Evolutionary conservation across 768 basidiomycete species (phyloP), one percentile per base, ranked within the genome.

Genomic region (Hypholoma fasciculare): DNA sequence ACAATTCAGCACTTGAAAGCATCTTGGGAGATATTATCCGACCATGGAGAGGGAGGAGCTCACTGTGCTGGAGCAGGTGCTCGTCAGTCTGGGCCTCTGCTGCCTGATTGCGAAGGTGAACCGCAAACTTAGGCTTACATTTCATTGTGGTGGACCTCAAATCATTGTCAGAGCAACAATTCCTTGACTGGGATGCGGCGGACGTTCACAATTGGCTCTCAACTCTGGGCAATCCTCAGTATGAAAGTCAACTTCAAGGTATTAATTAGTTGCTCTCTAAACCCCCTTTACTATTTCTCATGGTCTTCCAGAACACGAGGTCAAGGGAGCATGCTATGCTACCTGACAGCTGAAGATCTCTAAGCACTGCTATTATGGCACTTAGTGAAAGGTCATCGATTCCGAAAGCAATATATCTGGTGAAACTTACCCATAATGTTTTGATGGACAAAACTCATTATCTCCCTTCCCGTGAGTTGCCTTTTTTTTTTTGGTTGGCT

Each of bases 371-470:
- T 7, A 83, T 99, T 43, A 69, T 83, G 17, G 92, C 90, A 37
- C 84, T 98, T 61, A 97, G 97, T 20, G 96, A 98, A 73, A 81
- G 97, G 55, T 76, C 98, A 37, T 80, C 91, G 44, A 94, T 98
- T 61, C 86, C 98, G 70, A 96, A 94, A 72, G 89, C 90, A 49
- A 87, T 98, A 57, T 98, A 97, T 76, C 85, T 86, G 53, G 77
- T 92, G 65, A 99, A 99, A 78, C 74, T 95, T 52, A 85, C 86
- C 1, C 83, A 96, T 67, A 86, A 86, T 61, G 78, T 99, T 52
- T 86, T 90, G 38, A 86, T 96, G 63, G 92, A 93, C 58, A 76
- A 88, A 39, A 89, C 90, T 61, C 83, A 92, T 65, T 97, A 94
- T 69, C 82, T 95, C 13, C 94, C 95, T 8, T 92, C 93, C 57